A percentile compares a stretch with the other conserved stretches of the same genome.
These are phyloP conservation scores for Penicillium lividum DNA, from an alignment of 495 filamentous ascomycete species.

Conservation along the genomic window DNA sequence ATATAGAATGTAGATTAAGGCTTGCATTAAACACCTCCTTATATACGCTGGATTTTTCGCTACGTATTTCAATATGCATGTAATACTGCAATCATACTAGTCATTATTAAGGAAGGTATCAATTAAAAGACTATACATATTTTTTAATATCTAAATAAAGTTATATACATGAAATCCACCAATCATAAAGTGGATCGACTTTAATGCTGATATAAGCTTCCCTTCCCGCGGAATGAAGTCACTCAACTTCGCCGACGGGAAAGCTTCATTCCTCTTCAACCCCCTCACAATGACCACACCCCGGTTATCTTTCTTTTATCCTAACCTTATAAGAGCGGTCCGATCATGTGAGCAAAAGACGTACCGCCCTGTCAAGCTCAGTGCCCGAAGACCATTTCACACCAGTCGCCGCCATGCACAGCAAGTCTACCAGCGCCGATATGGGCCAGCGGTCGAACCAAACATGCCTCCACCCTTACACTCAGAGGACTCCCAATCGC, in stretches of 20 bases:
- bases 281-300: conserved; percentile 60
- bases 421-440: conserved; percentile 50
- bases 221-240: conserved; percentile 39
- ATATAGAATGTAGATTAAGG: too few species aligned
- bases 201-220: not conserved
- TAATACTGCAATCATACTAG: too few species aligned
- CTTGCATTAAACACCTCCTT: too few species aligned
- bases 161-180: too few species aligned
- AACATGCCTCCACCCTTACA: conserved; percentile 41
- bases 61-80: too few species aligned
- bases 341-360: conserved; percentile 40
- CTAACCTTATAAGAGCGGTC: conserved; percentile 58
- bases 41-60: too few species aligned
- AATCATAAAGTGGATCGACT: too few species aligned
- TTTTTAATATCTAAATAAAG: too few species aligned
- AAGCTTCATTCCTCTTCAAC: conserved; percentile 16
- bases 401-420: conserved; percentile 42
- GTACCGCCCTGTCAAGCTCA: conserved; percentile 30
- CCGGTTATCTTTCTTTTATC: conserved; percentile 74
- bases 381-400: conserved; percentile 32
- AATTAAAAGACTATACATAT: too few species aligned
- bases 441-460: conserved; percentile 51
- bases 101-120: too few species aligned
- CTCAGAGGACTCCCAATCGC: conserved; percentile 21
- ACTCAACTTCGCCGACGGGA: conserved; percentile 26